These are phyloP conservation scores for Cladosporium sp. DNA, from an alignment of 2,329 filamentous ascomycete genomes.

Conservation along the genomic window DNA sequence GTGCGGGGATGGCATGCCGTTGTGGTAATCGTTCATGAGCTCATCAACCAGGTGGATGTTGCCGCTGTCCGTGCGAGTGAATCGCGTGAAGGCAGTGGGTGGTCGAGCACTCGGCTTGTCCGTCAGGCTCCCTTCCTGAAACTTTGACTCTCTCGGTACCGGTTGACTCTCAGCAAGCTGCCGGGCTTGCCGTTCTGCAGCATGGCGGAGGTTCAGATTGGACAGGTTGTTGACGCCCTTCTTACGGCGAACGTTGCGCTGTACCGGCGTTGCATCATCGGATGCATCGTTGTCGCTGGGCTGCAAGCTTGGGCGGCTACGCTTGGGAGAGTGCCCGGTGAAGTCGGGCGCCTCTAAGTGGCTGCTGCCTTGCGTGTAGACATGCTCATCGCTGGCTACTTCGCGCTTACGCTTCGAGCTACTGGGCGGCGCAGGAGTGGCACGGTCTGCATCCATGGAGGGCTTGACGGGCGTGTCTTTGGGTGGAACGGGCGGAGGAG, in stretches of 20 bases:
- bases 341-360: constrained; percentile 18
- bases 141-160: constrained; percentile 56
- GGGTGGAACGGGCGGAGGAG: constrained; percentile 29
- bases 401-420: constrained; percentile 30
- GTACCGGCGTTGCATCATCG: constrained; percentile 22
- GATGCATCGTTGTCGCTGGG: constrained; percentile 20
- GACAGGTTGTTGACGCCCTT: constrained; percentile 31
- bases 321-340: constrained; percentile 25
- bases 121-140: constrained; percentile 79
- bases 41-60: constrained; percentile 31
- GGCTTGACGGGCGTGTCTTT: constrained; percentile 24
- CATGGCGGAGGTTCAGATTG: constrained; percentile 32
- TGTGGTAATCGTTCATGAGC: constrained; percentile 37
- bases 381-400: constrained; percentile 18
- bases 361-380: constrained; percentile 18
- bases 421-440: constrained; percentile 19
- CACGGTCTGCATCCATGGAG: constrained; percentile 19
- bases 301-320: constrained; percentile 22
- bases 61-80: constrained; percentile 27
- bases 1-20: constrained; percentile 17
- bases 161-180: constrained; percentile 11
- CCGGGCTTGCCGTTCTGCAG: constrained; percentile 22
- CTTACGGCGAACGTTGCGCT: constrained; percentile 31
- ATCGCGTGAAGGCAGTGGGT: constrained; percentile 61
- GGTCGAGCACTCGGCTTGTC: constrained; percentile 70